Evolutionary conservation across 495 filamentous ascomycete species (phyloP), one percentile per base, ranked within the genome.

Genomic region (Tetracladium setigerum): DNA sequence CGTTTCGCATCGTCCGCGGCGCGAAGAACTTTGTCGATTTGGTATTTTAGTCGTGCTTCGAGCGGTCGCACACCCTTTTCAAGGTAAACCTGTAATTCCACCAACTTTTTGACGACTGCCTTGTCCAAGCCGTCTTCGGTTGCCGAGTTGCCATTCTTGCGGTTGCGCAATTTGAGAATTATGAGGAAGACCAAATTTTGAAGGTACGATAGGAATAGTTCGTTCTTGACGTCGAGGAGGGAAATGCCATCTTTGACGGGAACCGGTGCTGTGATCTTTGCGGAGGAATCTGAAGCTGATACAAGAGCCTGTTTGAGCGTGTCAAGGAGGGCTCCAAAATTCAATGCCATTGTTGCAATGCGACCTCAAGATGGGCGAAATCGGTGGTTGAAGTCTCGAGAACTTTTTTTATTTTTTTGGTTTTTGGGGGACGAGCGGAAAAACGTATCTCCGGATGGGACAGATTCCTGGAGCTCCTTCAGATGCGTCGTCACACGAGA

Each of bases 111-210:
- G 11, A 90, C 79, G 1, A 86, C 79, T n/a, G 79, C 71, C 15
- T 80, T 72, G 30, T 72, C 67, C 8, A 77, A 52, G 9, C 64
- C 62, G n/a, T 60, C 50, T 0, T 69, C 57, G 0, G 62, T 42
- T 4, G 17, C 15, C 11, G 8, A 8, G 1, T 34, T 35, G 0
- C 59, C 54, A 14, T 60, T 66, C 42, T 68, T 69, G 1, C 72
- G 60, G 56, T 81, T 76, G 14, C 87, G 78, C 14, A 96, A 62
- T 62, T 95, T 92, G 36, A 90, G 65, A 2, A 96, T 67, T 32
- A 94, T 83, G 40, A 97, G 68, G 54, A 95, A 95, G 27, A 91
- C 87, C 4, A 95, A 77, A 56, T 96, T 90, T 56, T 97, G 94
- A 0, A 97, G 71, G 68, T 98, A 98, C 1, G 94, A 89, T 36